These are phyloP conservation scores for Trametes versicolor DNA, from an alignment of 1,284 basidiomycete genomes.

Conservation along the genomic window DNA sequence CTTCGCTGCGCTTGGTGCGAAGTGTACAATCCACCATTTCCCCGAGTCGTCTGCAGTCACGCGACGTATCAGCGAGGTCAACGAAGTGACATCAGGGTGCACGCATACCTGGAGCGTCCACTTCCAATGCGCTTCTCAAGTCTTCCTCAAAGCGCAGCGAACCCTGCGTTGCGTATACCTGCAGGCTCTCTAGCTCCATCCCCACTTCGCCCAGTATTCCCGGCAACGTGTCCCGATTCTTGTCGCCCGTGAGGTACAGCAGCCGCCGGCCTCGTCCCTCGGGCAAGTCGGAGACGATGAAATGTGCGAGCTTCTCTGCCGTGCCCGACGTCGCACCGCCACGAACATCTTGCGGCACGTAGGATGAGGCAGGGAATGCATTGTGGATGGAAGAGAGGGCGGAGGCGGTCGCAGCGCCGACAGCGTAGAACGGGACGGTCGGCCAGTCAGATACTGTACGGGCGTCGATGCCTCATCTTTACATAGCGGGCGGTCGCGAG, in stretches of 20 bases:
- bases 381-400: constrained; percentile 52
- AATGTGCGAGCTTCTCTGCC: constrained; percentile 69
- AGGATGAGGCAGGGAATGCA: constrained; percentile 43
- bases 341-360: constrained; percentile 54
- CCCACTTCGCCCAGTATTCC: constrained; percentile 57
- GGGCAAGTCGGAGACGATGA: constrained; percentile 61
- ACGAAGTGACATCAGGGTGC: neutral
- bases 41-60: constrained; percentile 2
- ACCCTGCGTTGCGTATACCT: constrained; percentile 75
- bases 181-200: constrained; percentile 57
- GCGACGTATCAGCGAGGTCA: neutral
- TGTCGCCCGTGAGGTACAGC: constrained; percentile 84
- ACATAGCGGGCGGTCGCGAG: neutral
- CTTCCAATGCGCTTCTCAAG: constrained; percentile 40
- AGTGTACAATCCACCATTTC: constrained; percentile 76
- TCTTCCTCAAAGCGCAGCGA: constrained; percentile 61
- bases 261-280: constrained; percentile 44
- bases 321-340: constrained; percentile 69
- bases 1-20: constrained; percentile 77
- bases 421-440: constrained; percentile 74
- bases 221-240: constrained; percentile 77
- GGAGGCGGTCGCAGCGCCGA: constrained; percentile 70
- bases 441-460: constrained; percentile 3
- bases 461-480: neutral
- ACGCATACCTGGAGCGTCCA: constrained; percentile 3